Evolutionary conservation across 371 early-diverging fungal genomes (phyloP).

Genomic region (Circinella minor): DNA sequence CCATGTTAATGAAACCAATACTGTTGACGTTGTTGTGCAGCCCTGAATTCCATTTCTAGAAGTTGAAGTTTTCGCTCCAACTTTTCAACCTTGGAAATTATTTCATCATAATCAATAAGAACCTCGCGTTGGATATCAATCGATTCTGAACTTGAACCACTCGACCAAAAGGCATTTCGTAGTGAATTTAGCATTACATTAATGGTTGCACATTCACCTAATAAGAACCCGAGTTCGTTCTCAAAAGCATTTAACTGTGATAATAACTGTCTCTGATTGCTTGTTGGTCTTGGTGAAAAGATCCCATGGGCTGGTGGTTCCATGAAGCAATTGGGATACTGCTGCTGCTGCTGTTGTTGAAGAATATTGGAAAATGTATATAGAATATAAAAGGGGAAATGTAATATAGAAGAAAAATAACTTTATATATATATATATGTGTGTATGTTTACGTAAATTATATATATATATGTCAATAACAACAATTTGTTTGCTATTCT

Average conservation of each 20-base stretch:
- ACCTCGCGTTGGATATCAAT: slow-evolving; percentile 35
- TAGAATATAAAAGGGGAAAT: no score
- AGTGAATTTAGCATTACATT: slow-evolving; percentile 20
- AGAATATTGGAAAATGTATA: neutral
- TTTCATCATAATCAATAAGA: slow-evolving; percentile 38
- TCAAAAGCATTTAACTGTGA: slow-evolving; percentile 6
- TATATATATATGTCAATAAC: no score
- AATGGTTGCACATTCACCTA: slow-evolving; percentile 21
- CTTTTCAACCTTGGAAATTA: slow-evolving; percentile 34
- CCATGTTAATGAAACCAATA: neutral
- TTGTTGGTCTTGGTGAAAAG: neutral
- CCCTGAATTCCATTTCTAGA: slow-evolving; percentile 26
- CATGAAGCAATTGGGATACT: neutral
- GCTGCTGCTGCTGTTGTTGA: no score
- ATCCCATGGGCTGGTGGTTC: slow-evolving; percentile 1
- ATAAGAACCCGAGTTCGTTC: slow-evolving; percentile 17
- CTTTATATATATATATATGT: no score
- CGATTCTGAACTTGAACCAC: neutral
- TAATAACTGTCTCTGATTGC: neutral
- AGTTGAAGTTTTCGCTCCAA: slow-evolving; percentile 37
- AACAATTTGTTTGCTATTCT: no score
- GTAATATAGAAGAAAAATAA: no score
- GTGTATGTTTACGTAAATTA: no score
- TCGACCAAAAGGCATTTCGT: slow-evolving; percentile 9
- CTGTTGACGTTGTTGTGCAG: slow-evolving; percentile 8